Conservation (phyloP, 805 yeast genomes). For the Priceomyces carsonii region DNA sequence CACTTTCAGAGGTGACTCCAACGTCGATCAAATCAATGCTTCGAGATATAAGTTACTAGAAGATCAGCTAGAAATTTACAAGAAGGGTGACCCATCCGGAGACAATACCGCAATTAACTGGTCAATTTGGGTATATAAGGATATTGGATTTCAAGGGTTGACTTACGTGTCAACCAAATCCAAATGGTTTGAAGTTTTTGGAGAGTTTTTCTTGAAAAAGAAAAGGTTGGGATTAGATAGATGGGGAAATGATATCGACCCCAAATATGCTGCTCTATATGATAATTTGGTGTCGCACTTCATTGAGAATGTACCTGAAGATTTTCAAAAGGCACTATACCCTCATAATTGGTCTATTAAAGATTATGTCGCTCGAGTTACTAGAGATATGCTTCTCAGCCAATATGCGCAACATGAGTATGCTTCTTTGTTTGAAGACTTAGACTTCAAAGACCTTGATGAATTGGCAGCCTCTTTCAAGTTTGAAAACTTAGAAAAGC, state of each 20-base stretch:
- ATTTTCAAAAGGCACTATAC: constrained; percentile 39
- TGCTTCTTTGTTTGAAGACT: constrained; percentile 44
- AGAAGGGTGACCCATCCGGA: constrained; percentile 49
- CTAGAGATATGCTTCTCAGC: constrained; percentile 44
- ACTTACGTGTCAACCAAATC: constrained; percentile 47
- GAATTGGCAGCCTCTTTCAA: constrained; percentile 53
- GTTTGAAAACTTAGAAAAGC: constrained; percentile 44
- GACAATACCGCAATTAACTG: constrained; percentile 46
- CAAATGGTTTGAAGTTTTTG: constrained; percentile 43
- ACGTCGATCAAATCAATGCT: constrained; percentile 36
- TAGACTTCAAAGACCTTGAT: constrained; percentile 47
- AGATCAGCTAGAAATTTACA: constrained; percentile 47
- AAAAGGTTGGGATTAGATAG: constrained; percentile 46
- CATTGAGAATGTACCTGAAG: constrained; percentile 39
- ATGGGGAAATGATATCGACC: constrained; percentile 51
- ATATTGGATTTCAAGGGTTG: constrained; percentile 53
- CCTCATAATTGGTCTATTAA: constrained; percentile 41
- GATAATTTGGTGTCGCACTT: constrained; percentile 37
- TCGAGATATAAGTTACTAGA: constrained; percentile 44
- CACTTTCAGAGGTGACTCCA: constrained; percentile 40
- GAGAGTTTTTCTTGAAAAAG: constrained; percentile 44
- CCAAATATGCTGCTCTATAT: constrained; percentile 38
- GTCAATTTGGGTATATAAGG: constrained; percentile 57
- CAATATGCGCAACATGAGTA: constrained; percentile 46
- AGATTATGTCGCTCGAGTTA: constrained; percentile 39